Evolutionary conservation across 306 rosid genomes (phyloP).

Genomic region (Spatholobus suberectus): DNA sequence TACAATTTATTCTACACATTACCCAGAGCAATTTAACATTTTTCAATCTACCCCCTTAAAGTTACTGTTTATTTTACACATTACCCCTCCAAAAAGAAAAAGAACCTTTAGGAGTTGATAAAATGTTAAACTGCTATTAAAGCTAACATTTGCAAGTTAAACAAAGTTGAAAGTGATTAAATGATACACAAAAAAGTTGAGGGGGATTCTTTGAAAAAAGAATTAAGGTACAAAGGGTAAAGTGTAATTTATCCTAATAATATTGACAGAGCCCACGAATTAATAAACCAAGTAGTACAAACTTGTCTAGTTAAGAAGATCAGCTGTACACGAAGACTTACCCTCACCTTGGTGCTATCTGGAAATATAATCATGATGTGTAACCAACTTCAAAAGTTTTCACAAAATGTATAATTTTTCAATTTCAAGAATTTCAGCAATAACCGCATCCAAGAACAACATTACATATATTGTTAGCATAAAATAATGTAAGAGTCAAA

Average conservation of each 20-base stretch:
- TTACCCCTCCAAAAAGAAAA: not conserved
- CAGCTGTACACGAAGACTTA: not conserved
- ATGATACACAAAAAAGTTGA: too few relatives aligned
- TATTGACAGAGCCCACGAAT: not conserved
- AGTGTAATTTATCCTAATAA: too few relatives aligned
- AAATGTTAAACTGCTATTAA: not conserved
- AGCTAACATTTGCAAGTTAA: not conserved
- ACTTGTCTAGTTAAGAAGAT: not conserved
- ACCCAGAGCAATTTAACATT: not conserved
- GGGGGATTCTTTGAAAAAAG: too few relatives aligned
- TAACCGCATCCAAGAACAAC: not conserved
- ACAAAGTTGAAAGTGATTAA: not conserved
- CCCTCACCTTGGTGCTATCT: not conserved
- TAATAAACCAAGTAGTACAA: not conserved
- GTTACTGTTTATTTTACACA: constrained; percentile 8
- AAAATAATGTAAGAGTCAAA: not conserved
- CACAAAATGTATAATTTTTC: not conserved
- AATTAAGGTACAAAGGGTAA: too few relatives aligned
- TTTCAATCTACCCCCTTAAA: not conserved
- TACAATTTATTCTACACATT: not conserved
- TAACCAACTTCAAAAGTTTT: not conserved
- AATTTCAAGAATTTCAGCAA: constrained; percentile 10
- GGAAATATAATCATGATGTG: not conserved
- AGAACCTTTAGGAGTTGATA: not conserved
- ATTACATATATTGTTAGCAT: constrained; percentile 21